These are phyloP conservation scores for Amanita muscaria DNA, from an alignment of 768 basidiomycete species.

Conservation along the genomic window DNA sequence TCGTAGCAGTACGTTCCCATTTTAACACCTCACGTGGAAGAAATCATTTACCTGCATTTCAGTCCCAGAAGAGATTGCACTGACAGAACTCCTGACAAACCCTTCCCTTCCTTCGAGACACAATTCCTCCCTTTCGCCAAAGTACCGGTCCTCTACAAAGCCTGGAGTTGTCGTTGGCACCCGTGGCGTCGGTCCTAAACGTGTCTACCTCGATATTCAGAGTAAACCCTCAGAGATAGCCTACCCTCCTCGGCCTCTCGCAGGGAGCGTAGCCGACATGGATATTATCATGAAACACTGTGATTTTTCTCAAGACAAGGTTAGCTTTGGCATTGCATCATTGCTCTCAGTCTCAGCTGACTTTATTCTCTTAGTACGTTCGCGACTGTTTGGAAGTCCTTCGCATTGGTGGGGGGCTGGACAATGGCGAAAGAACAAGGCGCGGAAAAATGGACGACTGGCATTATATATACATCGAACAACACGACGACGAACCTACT, in stretches of 20 bases:
- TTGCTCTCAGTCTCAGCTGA: neutral
- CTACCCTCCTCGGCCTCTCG: conserved; percentile 77
- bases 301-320: conserved; percentile 70
- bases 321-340: conserved; percentile 17
- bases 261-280: conserved; percentile 80
- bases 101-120: conserved; percentile 54
- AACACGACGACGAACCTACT: conserved; percentile 20
- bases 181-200: conserved; percentile 62
- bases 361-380: conserved; percentile 55
- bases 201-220: conserved; percentile 66
- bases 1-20: conserved; percentile 45
- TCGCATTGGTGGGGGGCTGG: conserved; percentile 75
- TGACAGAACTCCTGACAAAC: conserved; percentile 48
- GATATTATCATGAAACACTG: conserved; percentile 83
- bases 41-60: neutral
- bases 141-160: conserved; percentile 38
- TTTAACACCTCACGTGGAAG: neutral
- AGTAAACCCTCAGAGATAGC: conserved; percentile 51
- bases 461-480: conserved; percentile 75
- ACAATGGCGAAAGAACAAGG: conserved; percentile 64
- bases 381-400: conserved; percentile 90
- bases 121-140: conserved; percentile 36
- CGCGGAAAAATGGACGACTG: conserved; percentile 67
- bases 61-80: conserved; percentile 60
- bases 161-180: conserved; percentile 39